These are phyloP conservation scores for Lipomyces orientalis DNA, from an alignment of 805 yeast genomes.

Conservation along the genomic window DNA sequence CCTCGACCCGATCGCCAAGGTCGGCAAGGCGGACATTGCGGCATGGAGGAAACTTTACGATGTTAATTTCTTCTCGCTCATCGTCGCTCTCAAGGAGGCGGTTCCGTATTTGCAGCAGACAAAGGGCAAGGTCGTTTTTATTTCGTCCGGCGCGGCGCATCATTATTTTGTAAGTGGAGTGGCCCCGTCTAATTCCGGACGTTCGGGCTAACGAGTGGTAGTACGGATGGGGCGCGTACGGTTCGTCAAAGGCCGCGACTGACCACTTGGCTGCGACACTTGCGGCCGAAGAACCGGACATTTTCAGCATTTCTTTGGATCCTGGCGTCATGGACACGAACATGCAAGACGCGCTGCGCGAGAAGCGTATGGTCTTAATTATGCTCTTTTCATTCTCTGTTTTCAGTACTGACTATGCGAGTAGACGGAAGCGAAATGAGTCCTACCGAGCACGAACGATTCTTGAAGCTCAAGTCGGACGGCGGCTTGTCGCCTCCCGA, in stretches of 20 bases:
- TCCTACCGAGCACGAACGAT: conserved; percentile 61
- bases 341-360: conserved; percentile 86
- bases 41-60: conserved; percentile 72
- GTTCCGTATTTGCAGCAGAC: conserved; percentile 63
- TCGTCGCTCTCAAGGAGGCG: conserved; percentile 50
- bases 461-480: conserved; percentile 64
- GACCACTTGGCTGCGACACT: conserved; percentile 74
- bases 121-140: conserved; percentile 73
- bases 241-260: conserved; percentile 88
- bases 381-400: neutral
- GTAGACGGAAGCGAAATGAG: conserved; percentile 63
- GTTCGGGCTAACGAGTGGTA: conserved; percentile 30
- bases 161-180: conserved; percentile 51
- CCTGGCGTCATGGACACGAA: conserved; percentile 94
- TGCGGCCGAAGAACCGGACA: conserved; percentile 66
- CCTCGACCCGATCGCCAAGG: conserved; percentile 72
- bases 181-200: conserved; percentile 13
- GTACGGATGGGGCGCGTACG: conserved; percentile 90
- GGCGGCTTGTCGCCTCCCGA: conserved; percentile 67
- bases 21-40: conserved; percentile 56
- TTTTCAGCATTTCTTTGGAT: conserved; percentile 75
- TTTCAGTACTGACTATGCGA: neutral
- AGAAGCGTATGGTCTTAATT: conserved; percentile 47
- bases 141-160: conserved; percentile 86
- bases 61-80: conserved; percentile 77